Evolutionary conservation across 2,329 filamentous ascomycete genomes (phyloP), one percentile per base, ranked within the genome.

Genomic region (Fusarium guadeloupense): DNA sequence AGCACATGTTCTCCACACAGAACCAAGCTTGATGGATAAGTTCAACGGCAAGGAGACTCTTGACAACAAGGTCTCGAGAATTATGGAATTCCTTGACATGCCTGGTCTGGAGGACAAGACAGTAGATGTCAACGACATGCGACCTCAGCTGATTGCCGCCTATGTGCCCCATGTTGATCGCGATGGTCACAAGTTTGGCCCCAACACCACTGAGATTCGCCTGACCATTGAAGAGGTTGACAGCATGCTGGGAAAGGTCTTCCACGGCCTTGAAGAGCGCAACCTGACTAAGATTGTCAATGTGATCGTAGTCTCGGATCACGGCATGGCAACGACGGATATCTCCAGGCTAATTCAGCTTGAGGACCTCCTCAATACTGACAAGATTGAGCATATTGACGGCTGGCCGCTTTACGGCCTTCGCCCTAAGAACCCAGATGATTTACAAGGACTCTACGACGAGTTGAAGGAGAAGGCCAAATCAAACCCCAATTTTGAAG

Each of bases 301-400:
- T 66, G 84, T 99, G 8, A 88, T 99, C 28, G 84, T 99, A n/a
- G 94, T 99, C 3, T 97, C 93, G 1, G 95, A 99, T 73, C 95
- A 99, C 73, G 95, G 95, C 44, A 99, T 99, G 95, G 95, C 95
- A 2, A 96, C 93, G 0, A 98, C 95, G 0, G 91, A 93, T 56
- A 86, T 85, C 0, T 82, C 87, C 16, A 85, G 95, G 10, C 80
- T 98, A 39, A 84, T 98, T 21, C 95, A 98, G 75, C 81, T 98
- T 3, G 95, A 99, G 62, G 92, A 97, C 70, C 77, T 98, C 5
- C 82, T 98, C 40, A 92, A 97, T 72, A 82, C 90, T 6, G 79
- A 78, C 42, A 84, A 92, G 67, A 88, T 98, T 38, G 89, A 90
- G 54, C 92, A 95, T 72, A 89, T 87, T 21, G 95, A 99, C 67